phyloP scores from a whole-genome alignment of 208 protist species.

The Leishmania tarentolae region DNA sequence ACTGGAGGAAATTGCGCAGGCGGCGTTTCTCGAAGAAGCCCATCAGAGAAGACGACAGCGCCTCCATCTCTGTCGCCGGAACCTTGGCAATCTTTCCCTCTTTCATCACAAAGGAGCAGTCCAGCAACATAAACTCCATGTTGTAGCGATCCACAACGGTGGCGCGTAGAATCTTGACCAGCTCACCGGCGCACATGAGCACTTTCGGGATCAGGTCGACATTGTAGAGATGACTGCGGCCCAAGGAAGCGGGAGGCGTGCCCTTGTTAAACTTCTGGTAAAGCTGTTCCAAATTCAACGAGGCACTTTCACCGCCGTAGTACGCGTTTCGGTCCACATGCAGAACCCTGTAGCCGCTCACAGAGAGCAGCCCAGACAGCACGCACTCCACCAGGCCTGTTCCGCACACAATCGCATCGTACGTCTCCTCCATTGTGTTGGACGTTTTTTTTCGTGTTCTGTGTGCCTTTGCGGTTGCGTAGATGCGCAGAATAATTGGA shows the following conservation, averaged over 20 bases:
- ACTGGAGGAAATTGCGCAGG: slow-evolving; percentile 94
- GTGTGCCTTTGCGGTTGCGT: not conserved
- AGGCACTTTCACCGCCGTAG: slow-evolving; percentile 99
- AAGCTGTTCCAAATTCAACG: slow-evolving; percentile 98
- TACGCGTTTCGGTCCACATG: slow-evolving; percentile 99
- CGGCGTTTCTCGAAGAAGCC: slow-evolving; percentile 98
- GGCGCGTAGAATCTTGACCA: slow-evolving; percentile 98
- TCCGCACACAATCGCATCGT: slow-evolving; percentile 98
- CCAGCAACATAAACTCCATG: slow-evolving; percentile 99
- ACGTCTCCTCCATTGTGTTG: slow-evolving; percentile 79
- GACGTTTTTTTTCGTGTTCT: not conserved
- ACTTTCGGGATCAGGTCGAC: slow-evolving; percentile 99
- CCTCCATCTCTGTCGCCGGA: slow-evolving; percentile 96
- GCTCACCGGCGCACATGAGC: slow-evolving; percentile 96
- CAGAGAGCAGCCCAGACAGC: slow-evolving; percentile 94
- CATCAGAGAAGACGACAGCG: slow-evolving; percentile 96
- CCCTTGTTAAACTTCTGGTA: slow-evolving; percentile 95
- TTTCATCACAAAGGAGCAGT: slow-evolving; percentile 97
- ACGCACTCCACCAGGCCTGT: slow-evolving; percentile 99
- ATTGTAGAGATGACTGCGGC: slow-evolving; percentile 97
- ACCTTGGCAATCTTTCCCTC: slow-evolving; percentile 98
- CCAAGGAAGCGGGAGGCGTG: slow-evolving; percentile 77
- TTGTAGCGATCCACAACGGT: slow-evolving; percentile 98
- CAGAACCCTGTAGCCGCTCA: slow-evolving; percentile 98
- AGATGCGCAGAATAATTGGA: not conserved